A percentile compares a stretch with the other conserved stretches of the same genome.
Evolutionary conservation across 148 eudicot species (phyloP).

Genomic region (Diospyros lotus): DNA sequence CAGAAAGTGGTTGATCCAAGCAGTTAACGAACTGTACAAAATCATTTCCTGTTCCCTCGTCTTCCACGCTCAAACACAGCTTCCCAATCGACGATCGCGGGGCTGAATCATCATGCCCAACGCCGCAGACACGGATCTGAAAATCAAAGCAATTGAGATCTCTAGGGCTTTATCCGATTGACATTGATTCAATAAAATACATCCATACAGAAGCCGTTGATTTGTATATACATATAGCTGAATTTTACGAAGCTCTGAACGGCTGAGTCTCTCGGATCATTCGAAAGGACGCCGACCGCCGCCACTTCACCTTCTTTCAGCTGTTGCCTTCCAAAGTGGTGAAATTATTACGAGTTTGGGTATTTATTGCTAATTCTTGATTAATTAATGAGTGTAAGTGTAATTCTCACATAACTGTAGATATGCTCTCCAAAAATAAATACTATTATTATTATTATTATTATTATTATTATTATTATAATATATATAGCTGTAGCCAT

Average conservation of each 20-base stretch:
- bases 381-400: too few species aligned
- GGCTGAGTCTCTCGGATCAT: neutral
- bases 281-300: neutral
- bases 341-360: too few species aligned
- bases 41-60: constrained; percentile 32
- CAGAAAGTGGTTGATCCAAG: constrained; percentile 70
- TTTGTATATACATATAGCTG: neutral
- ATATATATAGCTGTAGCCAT: too few species aligned
- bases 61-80: neutral
- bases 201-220: too few species aligned
- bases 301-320: neutral
- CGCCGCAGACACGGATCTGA: constrained; percentile 1
- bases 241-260: neutral
- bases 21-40: constrained; percentile 52
- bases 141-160: neutral
- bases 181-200: too few species aligned
- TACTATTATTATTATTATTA: too few species aligned
- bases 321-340: neutral
- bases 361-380: too few species aligned
- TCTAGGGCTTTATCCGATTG: neutral
- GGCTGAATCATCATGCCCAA: constrained; percentile 12
- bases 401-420: too few species aligned
- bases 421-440: too few species aligned
- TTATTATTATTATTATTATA: too few species aligned
- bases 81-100: constrained; percentile 3